Evolutionary conservation across 352 stramenopile genomes (phyloP).

Genomic region (Pythium folliculosum): DNA sequence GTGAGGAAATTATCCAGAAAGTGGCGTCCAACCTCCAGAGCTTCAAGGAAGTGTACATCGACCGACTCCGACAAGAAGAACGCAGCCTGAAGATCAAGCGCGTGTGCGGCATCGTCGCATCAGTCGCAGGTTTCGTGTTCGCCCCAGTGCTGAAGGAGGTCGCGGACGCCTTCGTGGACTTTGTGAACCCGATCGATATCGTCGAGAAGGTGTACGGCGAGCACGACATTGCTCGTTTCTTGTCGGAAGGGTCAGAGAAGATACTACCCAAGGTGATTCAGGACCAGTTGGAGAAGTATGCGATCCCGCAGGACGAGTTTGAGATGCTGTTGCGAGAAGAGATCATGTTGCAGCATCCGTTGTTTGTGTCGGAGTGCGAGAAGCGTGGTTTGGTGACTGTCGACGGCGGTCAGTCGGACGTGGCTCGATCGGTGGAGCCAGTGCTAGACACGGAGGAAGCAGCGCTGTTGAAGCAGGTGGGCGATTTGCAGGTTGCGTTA

Average conservation of each 20-base stretch:
- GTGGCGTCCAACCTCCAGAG: background rate
- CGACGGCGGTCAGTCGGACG: background rate
- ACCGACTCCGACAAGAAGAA: slow-evolving; percentile 10
- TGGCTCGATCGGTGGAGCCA: background rate
- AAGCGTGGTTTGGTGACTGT: slow-evolving; percentile 4
- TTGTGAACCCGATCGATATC: slow-evolving; percentile 25
- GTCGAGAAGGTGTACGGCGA: slow-evolving; percentile 14
- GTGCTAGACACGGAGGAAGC: background rate
- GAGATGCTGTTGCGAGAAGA: slow-evolving; percentile 26
- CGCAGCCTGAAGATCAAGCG: slow-evolving; percentile 25
- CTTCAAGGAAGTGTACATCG: background rate
- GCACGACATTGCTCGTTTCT: slow-evolving; percentile 12
- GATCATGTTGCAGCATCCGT: slow-evolving; percentile 21
- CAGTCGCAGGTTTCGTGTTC: slow-evolving; percentile 27
- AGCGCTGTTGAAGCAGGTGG: too few species aligned
- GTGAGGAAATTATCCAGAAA: background rate
- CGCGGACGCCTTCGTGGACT: slow-evolving; percentile 23
- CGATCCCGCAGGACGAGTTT: slow-evolving; percentile 21
- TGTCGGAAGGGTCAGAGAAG: background rate
- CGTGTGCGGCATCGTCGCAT: slow-evolving; percentile 23
- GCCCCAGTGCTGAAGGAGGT: slow-evolving; percentile 27
- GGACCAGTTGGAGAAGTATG: slow-evolving; percentile 9
- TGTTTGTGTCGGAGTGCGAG: slow-evolving; percentile 15
- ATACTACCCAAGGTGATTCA: slow-evolving; percentile 2
- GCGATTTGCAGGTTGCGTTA: too few species aligned